Evolutionary conservation across 2,329 filamentous ascomycete genomes (phyloP).

Genomic region (Sordariomycetes sp.): DNA sequence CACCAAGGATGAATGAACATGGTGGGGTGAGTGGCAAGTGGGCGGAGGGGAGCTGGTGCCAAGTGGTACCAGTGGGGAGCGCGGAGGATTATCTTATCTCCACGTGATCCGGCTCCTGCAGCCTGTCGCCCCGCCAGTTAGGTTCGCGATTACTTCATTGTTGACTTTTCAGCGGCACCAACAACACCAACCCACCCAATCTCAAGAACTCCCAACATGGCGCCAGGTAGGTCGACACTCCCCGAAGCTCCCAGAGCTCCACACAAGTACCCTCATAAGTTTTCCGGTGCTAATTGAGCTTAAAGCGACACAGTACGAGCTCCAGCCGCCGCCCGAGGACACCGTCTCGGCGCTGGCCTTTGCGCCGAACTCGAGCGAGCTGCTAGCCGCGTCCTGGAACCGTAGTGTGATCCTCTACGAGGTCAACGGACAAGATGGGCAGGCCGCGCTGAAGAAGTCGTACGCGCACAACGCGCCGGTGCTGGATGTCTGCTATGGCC

Average conservation of each 20-base stretch:
- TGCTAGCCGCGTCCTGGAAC: constrained; percentile 95
- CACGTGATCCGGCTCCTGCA: not conserved
- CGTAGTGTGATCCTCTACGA: constrained; percentile 87
- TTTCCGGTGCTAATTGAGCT: not conserved
- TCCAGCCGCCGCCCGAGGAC: constrained; percentile 73
- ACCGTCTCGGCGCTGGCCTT: constrained; percentile 81
- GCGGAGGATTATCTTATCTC: constrained; percentile 1
- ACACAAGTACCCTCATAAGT: not conserved
- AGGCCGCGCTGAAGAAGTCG: constrained; percentile 56
- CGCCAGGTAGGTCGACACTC: not conserved
- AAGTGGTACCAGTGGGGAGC: not conserved
- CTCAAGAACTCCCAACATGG: not conserved
- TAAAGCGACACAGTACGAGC: constrained; percentile 65
- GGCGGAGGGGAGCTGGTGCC: not conserved
- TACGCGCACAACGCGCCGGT: constrained; percentile 79
- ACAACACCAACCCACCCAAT: not conserved
- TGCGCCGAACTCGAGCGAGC: constrained; percentile 63
- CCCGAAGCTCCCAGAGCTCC: not conserved
- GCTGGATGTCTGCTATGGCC: constrained; percentile 84
- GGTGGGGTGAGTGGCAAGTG: constrained; percentile 6
- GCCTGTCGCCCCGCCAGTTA: not conserved
- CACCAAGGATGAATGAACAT: constrained; percentile 1
- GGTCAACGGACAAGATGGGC: constrained; percentile 45
- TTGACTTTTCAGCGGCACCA: not conserved
- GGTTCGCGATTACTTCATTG: not conserved